Evolutionary conservation across 106 monocot species (phyloP), one percentile per base, ranked within the genome.

Genomic region (Dioscorea zingiberensis): DNA sequence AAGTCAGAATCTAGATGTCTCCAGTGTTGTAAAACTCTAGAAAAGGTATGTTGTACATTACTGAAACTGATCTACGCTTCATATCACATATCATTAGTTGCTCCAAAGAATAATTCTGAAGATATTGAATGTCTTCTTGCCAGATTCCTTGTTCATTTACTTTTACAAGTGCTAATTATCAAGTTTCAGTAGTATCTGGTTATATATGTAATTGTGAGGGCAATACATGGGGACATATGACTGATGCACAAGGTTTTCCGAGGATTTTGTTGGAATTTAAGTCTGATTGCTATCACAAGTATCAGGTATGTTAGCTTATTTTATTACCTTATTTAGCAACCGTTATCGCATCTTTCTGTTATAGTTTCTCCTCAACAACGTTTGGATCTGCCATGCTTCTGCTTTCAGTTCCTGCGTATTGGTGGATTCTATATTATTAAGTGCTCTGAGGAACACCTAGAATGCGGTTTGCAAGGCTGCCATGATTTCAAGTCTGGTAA

Each of bases 191-290:
- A 10, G 19, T 69, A 25, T 62, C 76, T 54, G 69, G 54, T 30
- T 71, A 71, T 68, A 57, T 71, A 26, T 76, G 55, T 69, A 1
- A 27, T 68, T 59, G 65, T 57, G 47, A 55, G 54, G 48, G 47
- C 14, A 68, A 17, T 60, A 22, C 48, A 56, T 9, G 19, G 21
- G 71, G 62, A 49, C 54, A 66, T 59, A 53, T 57, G 44, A n/a
- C 49, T 15, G 49, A 26, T 47, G 59, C 44, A 28, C 61, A 71
- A 44, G 25, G 1, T 24, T 24, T 47, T 45, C 44, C 19, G 14
- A 84, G 54, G 61, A 53, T 92, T 69, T 66, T 97, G 55, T 56
- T 97, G 62, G 97, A 97, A 83, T 92, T 97, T 48, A 67, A 64
- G 63, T 46, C 71, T 62, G 81, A 77, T 25, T 75, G 62, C 69